Conservation (phyloP, 495 filamentous ascomycete species). For the Podospora conica region DNA sequence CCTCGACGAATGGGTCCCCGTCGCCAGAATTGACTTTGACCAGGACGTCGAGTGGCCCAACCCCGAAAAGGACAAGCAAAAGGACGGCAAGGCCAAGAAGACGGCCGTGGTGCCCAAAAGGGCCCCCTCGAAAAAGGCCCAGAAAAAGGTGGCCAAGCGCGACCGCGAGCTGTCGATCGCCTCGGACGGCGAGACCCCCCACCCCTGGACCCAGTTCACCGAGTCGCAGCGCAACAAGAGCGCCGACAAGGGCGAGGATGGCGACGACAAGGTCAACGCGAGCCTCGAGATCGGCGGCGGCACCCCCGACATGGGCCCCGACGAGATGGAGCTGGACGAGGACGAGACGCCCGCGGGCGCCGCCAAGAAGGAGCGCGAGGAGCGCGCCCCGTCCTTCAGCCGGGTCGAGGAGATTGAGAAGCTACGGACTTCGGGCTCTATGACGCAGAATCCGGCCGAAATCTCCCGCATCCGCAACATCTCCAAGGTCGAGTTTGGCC, state of each 20-base stretch:
- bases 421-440: conserved; percentile 84
- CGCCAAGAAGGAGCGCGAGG: conserved; percentile 36
- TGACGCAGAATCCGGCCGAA: conserved; percentile 98
- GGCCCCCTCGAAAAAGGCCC: conserved; percentile 41
- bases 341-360: conserved; percentile 37
- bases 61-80: conserved; percentile 50
- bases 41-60: conserved; percentile 54
- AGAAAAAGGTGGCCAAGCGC: conserved; percentile 50
- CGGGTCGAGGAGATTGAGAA: conserved; percentile 95
- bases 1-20: conserved; percentile 91
- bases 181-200: conserved; percentile 42
- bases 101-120: conserved; percentile 37
- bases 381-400: conserved; percentile 49
- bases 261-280: conserved; percentile 29
- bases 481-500: conserved; percentile 85
- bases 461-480: conserved; percentile 95
- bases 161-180: conserved; percentile 44
- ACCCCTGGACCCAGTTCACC: conserved; percentile 38
- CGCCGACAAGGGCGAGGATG: conserved; percentile 21
- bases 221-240: conserved; percentile 31
- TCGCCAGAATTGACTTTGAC: conserved; percentile 70
- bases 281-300: conserved; percentile 32
- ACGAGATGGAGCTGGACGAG: conserved; percentile 45
- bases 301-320: conserved; percentile 32
- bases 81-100: conserved; percentile 47